A percentile compares a stretch with the other conserved stretches of the same genome.
phyloP scores from a whole-genome alignment of 2,329 filamentous ascomycete species.

The Diplodia corticola region DNA sequence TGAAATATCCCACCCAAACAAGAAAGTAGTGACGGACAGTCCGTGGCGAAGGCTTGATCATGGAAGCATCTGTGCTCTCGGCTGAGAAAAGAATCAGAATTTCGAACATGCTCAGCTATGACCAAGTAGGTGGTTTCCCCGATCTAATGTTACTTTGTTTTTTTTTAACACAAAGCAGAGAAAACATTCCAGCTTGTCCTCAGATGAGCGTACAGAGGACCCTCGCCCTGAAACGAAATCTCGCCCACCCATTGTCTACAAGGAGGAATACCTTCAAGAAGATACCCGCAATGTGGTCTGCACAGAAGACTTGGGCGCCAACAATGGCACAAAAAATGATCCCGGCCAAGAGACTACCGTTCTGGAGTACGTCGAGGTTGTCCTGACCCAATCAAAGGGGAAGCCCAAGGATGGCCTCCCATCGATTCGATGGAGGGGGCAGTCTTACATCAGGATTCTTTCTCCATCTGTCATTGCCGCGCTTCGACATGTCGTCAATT shows the following conservation, averaged over 20 bases:
- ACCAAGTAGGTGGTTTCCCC: too few relatives aligned
- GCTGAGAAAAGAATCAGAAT: too few relatives aligned
- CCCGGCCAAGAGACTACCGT: background rate
- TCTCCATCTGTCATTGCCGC: slow-evolving; percentile 11
- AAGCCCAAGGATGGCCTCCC: background rate
- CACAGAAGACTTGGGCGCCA: background rate
- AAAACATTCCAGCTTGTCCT: rapidly evolving
- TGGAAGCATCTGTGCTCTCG: too few relatives aligned
- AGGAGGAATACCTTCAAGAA: background rate
- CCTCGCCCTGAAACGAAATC: too few relatives aligned
- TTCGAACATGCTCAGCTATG: too few relatives aligned
- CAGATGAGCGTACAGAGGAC: background rate
- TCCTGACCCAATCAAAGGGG: background rate
- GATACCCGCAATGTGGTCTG: background rate
- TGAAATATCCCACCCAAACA: too few relatives aligned
- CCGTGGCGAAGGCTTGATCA: too few relatives aligned
- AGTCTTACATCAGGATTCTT: slow-evolving; percentile 11
- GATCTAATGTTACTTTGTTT: too few relatives aligned
- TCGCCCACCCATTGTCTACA: background rate
- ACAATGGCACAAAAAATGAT: background rate
- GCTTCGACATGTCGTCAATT: slow-evolving; percentile 18
- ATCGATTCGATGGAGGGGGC: background rate
- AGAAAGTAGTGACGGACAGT: too few relatives aligned
- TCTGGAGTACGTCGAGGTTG: slow-evolving; percentile 13
- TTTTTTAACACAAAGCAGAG: background rate